A percentile compares a stretch with the other conserved stretches of the same genome.
Evolutionary conservation across 2,329 filamentous ascomycete genomes (phyloP).

Genomic region (Clonostachys chloroleuca): DNA sequence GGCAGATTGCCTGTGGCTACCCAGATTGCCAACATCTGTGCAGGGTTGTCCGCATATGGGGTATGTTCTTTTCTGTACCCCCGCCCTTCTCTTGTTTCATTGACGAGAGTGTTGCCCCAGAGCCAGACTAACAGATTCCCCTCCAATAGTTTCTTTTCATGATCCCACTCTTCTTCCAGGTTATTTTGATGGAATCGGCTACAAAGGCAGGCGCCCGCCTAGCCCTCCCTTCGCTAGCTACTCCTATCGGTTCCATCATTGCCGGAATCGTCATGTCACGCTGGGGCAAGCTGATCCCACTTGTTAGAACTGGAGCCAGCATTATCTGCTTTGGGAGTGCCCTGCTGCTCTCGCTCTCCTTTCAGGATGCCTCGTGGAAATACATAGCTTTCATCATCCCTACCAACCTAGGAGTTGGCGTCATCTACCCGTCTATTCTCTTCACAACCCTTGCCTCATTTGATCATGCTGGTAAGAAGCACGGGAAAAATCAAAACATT

Average conservation of each 20-base stretch:
- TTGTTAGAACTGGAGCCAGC: slow-evolving; percentile 44
- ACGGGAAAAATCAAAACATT: not conserved
- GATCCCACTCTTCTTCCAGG: slow-evolving; percentile 67
- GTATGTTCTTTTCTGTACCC: slow-evolving; percentile 28
- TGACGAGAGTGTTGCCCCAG: not conserved
- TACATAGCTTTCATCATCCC: slow-evolving; percentile 54
- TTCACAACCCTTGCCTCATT: slow-evolving; percentile 61
- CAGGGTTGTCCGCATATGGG: slow-evolving; percentile 57
- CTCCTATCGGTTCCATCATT: slow-evolving; percentile 50
- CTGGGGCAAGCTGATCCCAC: slow-evolving; percentile 43
- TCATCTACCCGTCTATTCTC: slow-evolving; percentile 52
- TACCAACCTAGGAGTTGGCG: slow-evolving; percentile 54
- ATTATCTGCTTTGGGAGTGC: slow-evolving; percentile 50
- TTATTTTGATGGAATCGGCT: slow-evolving; percentile 58
- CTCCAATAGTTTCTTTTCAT: slow-evolving; percentile 57
- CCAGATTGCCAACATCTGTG: slow-evolving; percentile 55
- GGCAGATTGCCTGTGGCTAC: slow-evolving; percentile 49
- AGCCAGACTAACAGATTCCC: not conserved
- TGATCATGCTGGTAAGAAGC: slow-evolving; percentile 48
- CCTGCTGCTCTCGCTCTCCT: slow-evolving; percentile 42
- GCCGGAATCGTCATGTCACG: slow-evolving; percentile 56
- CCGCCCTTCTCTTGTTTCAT: too few relatives aligned
- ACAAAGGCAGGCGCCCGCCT: slow-evolving; percentile 61
- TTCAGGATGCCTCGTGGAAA: slow-evolving; percentile 45
- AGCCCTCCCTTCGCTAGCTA: slow-evolving; percentile 57